Base-by-base conservation (phyloP, 352 stramenopile genomes). In the Globisporangium megalacanthum region DNA sequence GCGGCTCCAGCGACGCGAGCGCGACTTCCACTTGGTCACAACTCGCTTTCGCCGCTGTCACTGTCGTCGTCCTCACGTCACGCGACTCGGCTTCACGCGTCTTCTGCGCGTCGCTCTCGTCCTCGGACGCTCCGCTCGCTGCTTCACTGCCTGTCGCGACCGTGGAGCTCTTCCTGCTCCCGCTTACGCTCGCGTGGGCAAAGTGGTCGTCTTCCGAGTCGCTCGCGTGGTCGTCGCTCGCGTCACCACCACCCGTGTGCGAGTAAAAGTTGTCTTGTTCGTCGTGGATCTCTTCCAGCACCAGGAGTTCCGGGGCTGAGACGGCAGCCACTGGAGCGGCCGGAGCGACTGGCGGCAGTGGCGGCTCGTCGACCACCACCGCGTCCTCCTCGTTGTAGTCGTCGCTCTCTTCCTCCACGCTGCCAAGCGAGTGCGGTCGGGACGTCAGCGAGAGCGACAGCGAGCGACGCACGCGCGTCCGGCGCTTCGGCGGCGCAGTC, bases 341-440 rank as follows among this genome's bases (percentile, higher is more conserved):
- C 25, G 49, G 41, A 19, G 61, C 65, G 22, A 25, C 44, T n/a
- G 61, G 35, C 15, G 72, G n/a, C n/a, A n/a, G 29, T 5, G 58
- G 55, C 19, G 49, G 15, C 35, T 61, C 54, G n/a, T 14, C 8
- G n/a, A 13, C 35, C 0, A 6, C 35, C 20, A 29, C 15, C 17
- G 79, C 61, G 0, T 79, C 61, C 2, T 82, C 58, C 7, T 70
- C 69, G 13, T 77, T 51, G 4, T 79, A 73, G 0, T 83, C 76
- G 31, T 75, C 70, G 6, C 79, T 67, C 3, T 79, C 66, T 4
- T 82, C 74, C 0, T 87, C 73, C 7, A 62, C 49, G 3, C 50
- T 58, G 5, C 54, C 36, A 0, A 66, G 60, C 52, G 52, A 54
- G 7, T 49, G 49, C 31, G 61, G 60, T 19, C 64, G 69, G 1